Evolutionary conservation across 805 yeast genomes (phyloP), one percentile per base, ranked within the genome.

Genomic region (Barnettozyma wickerhamii): DNA sequence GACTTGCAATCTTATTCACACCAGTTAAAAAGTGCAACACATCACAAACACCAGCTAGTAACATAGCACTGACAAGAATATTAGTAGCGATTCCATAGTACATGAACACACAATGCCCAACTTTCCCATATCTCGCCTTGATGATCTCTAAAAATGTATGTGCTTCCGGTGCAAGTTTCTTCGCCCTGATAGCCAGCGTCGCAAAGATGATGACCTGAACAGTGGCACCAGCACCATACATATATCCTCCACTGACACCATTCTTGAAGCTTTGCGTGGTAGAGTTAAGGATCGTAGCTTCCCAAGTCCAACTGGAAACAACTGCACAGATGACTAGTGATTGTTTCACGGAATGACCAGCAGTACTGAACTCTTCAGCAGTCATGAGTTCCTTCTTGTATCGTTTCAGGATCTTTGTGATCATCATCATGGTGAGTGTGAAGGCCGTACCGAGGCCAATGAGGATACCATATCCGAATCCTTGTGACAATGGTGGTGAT

Each of bases 281-380:
- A 9, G 66, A 58, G 27, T 58, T 48, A 33, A 60, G 55, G 36
- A 62, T 55, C 28, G 63, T 69, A 35, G 66, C 63, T 9, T 69
- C 65, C 71, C 74, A 69, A 15, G 71, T 66, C 76, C 76, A 72
- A 1, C 70, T 60, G 6, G 69, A 62, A 7, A 66, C 68, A 18
- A 67, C 65, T 4, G 69, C 66, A 15, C 65, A 58, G 5, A 69
- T 64, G 12, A 66, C 63, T 15, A 69, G 48, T n/a, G 71, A 71
- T 9, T 68, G 51, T 34, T 62, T 59, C 30, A 67, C 65, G 30
- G 56, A 54, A 48, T 73, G 56, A 24, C 64, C 59, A 9, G 72
- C 72, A 4, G 70, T 66, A 19, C 65, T 56, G 44, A 68, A 67
- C 55, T 59, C 59, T 37, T 69, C 72, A 7, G 59, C 51, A 1